A percentile compares a stretch with the other conserved stretches of the same genome.
These are phyloP conservation scores for Pelargonium myrrhifolium DNA, from an alignment of 441 rosid genomes.

Conservation along the genomic window DNA sequence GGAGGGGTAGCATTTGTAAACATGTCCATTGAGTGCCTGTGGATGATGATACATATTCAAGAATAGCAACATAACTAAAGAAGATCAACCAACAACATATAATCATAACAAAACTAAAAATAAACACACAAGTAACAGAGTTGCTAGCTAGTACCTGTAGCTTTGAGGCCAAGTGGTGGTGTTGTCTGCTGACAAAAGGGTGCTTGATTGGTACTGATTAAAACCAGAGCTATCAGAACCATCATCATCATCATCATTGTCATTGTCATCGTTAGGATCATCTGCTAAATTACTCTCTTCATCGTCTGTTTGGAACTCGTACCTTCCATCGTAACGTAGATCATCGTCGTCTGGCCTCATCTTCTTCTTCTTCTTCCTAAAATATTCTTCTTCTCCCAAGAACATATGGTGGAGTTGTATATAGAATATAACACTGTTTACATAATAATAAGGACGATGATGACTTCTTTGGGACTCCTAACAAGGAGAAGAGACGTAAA, in stretches of 20 bases:
- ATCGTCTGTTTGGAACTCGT: slow-evolving; percentile 57
- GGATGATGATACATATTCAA: background rate
- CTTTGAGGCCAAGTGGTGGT: slow-evolving; percentile 64
- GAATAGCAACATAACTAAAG: too few species aligned
- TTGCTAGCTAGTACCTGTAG: slow-evolving; percentile 44
- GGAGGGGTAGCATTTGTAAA: slow-evolving; percentile 33
- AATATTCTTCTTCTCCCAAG: too few species aligned
- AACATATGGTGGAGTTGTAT: too few species aligned
- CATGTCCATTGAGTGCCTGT: slow-evolving; percentile 73
- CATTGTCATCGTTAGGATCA: slow-evolving; percentile 23
- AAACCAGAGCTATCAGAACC: slow-evolving; percentile 34
- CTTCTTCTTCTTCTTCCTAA: slow-evolving; percentile 23
- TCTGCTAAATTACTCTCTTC: slow-evolving; percentile 64
- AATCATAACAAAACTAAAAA: background rate
- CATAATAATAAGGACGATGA: too few species aligned
- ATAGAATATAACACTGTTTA: background rate
- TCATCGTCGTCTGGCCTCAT: slow-evolving; percentile 51
- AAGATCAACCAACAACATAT: background rate
- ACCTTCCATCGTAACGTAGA: slow-evolving; percentile 46
- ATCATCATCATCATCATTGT: slow-evolving; percentile 1
- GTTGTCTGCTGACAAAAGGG: slow-evolving; percentile 13
- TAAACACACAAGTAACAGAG: background rate
- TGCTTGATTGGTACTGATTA: slow-evolving; percentile 22
- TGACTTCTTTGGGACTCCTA: background rate
- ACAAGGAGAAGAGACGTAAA: background rate